Evolutionary conservation across 1,139 yeast genomes (phyloP), one percentile per base, ranked within the genome.

Genomic region (Magnusiomyces sp.): DNA sequence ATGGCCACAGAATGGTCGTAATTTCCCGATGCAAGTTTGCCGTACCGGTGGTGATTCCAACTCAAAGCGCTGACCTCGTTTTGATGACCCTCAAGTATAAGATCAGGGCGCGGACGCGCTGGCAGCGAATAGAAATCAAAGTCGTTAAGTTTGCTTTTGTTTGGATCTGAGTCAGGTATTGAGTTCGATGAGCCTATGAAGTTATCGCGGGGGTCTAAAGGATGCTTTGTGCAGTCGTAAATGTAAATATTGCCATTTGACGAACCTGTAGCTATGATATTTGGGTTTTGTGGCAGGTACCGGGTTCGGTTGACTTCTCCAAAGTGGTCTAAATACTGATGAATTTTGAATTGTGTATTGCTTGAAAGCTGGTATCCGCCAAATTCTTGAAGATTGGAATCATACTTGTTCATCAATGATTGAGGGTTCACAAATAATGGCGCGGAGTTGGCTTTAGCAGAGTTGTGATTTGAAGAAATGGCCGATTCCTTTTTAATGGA

Each of bases 291-390:
- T 0, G 96, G 95, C 79, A 81, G 78, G 59, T 77, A 80, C 44
- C 96, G 76, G 2, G 95, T 95, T 54, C 92, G 73, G 62, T 90
- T 90, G 48, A 89, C 80, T 62, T 87, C 95, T 2, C 70, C 69
- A 6, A 75, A 69, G 57, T 77, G 80, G 45, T 56, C 59, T 48
- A 68, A 51, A 40, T 38, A 45, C 50, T 80, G 81, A 46, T 73
- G 68, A 47, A 84, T 77, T 58, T 76, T 81, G 43, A 86, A 49
- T 37, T 58, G 53, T 40, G 59, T 55, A 45, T 58, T 46, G 5
- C 43, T 52, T n/a, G 57, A 47, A 34, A 58, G 44, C 27, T 56
- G 45, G 48, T 58, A 55, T 27, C 59, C 56, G 43, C 61, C 58
- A 47, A 59, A 46, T 46, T 52, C 56, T 3, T 50, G 46, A 32